Conservation (phyloP, 768 basidiomycete genomes). For the Dacryopinax primogenitus region DNA sequence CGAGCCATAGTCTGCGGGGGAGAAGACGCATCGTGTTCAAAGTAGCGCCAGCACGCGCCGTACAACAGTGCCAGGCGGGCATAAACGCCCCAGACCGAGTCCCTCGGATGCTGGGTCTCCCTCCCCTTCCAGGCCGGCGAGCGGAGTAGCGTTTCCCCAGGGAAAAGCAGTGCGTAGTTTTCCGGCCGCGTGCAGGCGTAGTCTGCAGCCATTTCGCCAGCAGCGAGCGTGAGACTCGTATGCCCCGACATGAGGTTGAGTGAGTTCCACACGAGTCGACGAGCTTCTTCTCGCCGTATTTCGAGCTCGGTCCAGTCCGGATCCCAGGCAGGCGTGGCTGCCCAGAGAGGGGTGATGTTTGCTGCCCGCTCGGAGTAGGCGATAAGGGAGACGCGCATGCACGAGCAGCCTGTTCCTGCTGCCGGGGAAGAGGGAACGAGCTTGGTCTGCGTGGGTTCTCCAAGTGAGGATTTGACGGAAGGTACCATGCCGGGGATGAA, state of each 20-base stretch:
- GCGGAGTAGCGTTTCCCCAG: conserved; percentile 54
- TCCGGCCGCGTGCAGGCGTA: conserved; percentile 11
- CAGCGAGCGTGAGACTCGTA: conserved; percentile 54
- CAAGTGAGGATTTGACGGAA: too few species aligned
- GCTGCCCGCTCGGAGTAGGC: conserved; percentile 27
- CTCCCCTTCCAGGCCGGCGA: conserved; percentile 28
- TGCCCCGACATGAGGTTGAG: conserved; percentile 55
- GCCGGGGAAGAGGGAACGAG: background rate
- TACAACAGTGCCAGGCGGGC: conserved; percentile 72
- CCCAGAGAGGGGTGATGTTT: conserved; percentile 35
- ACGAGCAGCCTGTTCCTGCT: conserved; percentile 9
- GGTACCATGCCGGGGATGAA: conserved; percentile 39
- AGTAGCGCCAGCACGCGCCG: conserved; percentile 50
- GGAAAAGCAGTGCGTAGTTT: conserved; percentile 56
- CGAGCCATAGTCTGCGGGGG: background rate
- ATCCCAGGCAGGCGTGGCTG: conserved; percentile 50
- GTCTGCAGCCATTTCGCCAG: conserved; percentile 31
- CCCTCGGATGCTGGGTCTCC: conserved; percentile 46
- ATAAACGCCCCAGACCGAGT: conserved; percentile 70
- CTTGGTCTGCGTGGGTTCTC: too few species aligned
- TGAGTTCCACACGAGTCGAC: conserved; percentile 66
- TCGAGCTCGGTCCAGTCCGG: conserved; percentile 42
- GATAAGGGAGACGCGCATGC: conserved; percentile 23
- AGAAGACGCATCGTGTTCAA: conserved; percentile 17
- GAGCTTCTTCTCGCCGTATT: conserved; percentile 52